These are phyloP conservation scores for Pleurotus tuoliensis DNA, from an alignment of 768 basidiomycete genomes.

Conservation along the genomic window DNA sequence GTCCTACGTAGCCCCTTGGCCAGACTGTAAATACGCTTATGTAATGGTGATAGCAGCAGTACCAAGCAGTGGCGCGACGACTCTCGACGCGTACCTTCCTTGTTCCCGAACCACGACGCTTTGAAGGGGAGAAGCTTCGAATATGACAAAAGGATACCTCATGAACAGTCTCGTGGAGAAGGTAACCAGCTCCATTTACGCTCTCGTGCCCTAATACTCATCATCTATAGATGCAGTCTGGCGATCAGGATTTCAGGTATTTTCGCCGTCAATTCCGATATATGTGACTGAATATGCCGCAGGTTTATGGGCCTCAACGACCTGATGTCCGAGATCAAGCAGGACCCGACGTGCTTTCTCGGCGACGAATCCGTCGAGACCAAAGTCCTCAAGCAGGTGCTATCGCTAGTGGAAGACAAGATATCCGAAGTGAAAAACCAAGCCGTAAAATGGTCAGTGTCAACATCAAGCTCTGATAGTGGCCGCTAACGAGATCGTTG, in stretches of 20 bases:
- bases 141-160: conserved; percentile 81
- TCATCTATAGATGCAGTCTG: conserved; percentile 72
- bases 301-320: conserved; percentile 98
- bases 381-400: conserved; percentile 79
- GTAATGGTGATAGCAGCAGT: too few relatives aligned
- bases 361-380: conserved; percentile 86
- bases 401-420: conserved; percentile 86
- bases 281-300: conserved; percentile 12
- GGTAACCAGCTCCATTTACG: conserved; percentile 28
- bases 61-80: too few relatives aligned
- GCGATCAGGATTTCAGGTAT: conserved; percentile 88
- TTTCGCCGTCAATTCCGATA: conserved; percentile 10
- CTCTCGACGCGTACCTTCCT: too few relatives aligned
- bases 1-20: too few relatives aligned
- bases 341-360: conserved; percentile 68
- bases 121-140: conserved; percentile 14
- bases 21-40: too few relatives aligned
- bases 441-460: conserved; percentile 85
- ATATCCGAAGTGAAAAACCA: conserved; percentile 99
- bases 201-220: background rate
- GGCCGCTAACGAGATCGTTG: background rate
- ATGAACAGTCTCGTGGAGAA: conserved; percentile 86
- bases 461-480: conserved; percentile 8
- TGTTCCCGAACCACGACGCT: too few relatives aligned
- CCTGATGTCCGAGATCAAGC: conserved; percentile 82